phyloP scores from a whole-genome alignment of 805 yeast genomes.

The Yamadazyma paraphyllophila region DNA sequence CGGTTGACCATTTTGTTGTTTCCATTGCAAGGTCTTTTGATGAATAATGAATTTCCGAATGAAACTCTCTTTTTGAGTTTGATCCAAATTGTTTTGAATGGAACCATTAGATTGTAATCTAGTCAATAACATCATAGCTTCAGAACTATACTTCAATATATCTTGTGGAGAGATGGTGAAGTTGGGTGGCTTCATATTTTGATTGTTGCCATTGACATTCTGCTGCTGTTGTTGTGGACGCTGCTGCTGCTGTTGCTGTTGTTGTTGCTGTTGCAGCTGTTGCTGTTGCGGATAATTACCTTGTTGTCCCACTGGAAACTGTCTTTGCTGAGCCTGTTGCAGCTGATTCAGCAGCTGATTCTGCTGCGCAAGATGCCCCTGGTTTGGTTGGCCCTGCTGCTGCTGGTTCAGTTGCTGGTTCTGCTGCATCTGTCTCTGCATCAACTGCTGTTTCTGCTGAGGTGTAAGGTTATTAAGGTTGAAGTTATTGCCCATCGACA shows the following conservation, averaged over 20 bases:
- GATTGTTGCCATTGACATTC: too few relatives aligned
- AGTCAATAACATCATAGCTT: constrained; percentile 37
- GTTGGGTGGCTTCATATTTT: constrained; percentile 24
- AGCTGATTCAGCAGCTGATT: background rate
- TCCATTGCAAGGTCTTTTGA: constrained; percentile 33
- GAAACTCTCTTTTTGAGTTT: constrained; percentile 35
- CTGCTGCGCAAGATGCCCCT: background rate
- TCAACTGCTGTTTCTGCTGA: constrained; percentile 39
- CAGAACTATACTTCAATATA: constrained; percentile 35
- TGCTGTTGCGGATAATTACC: constrained; percentile 18
- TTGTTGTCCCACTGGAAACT: too few relatives aligned
- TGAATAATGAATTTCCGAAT: constrained; percentile 38
- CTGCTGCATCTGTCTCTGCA: constrained; percentile 33
- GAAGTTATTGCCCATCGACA: constrained; percentile 10
- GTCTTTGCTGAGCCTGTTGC: constrained; percentile 4
- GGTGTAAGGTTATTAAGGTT: constrained; percentile 20
- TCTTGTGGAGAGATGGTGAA: constrained; percentile 38
- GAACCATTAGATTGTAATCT: constrained; percentile 37
- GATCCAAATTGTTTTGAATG: constrained; percentile 34
- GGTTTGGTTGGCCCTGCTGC: background rate
- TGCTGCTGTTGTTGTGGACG: background rate
- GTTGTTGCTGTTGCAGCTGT: constrained; percentile 30
- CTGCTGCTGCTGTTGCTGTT: constrained; percentile 16
- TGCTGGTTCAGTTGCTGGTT: constrained; percentile 19
- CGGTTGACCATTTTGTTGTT: constrained; percentile 26